phyloP scores from a whole-genome alignment of 2,329 filamentous ascomycete genomes.

The Epichloe sp. region DNA sequence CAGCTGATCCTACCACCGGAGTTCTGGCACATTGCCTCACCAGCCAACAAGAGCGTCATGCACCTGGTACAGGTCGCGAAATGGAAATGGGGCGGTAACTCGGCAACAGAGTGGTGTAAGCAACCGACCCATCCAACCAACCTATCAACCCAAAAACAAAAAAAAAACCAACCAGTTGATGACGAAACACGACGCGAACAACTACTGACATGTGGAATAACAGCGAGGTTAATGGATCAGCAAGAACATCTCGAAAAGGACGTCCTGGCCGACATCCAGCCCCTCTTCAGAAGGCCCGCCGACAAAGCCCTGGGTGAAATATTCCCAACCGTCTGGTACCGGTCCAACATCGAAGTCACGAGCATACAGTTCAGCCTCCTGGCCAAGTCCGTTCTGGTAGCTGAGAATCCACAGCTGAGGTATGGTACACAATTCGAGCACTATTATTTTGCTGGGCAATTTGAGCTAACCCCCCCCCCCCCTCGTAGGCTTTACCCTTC shows the following conservation, averaged over 20 bases:
- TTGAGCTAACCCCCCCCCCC: no score
- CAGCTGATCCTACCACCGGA: constrained; percentile 23
- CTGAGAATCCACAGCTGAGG: constrained; percentile 25
- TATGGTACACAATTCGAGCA: constrained; percentile 7
- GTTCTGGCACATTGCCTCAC: constrained; percentile 21
- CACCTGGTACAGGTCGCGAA: constrained; percentile 28
- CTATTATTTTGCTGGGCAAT: no score
- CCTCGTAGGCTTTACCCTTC: constrained; percentile 7
- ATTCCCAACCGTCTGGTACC: constrained; percentile 27
- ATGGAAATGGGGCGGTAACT: constrained; percentile 26
- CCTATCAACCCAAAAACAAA: fast-evolving
- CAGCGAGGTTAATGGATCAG: constrained; percentile 23
- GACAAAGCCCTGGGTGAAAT: constrained; percentile 25
- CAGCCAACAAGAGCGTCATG: constrained; percentile 26
- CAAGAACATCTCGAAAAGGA: constrained; percentile 22
- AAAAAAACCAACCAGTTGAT: no score
- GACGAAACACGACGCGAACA: no score
- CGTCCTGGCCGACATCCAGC: constrained; percentile 19
- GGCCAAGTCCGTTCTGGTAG: constrained; percentile 25
- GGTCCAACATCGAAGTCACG: constrained; percentile 26
- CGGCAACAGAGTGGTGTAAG: constrained; percentile 25
- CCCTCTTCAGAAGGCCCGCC: constrained; percentile 20
- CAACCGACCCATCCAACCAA: background rate
- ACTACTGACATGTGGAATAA: background rate
- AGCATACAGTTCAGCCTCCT: constrained; percentile 27